Base-by-base conservation (phyloP, 108 stramenopile species). In the Cyclotella distinguenda region DNA sequence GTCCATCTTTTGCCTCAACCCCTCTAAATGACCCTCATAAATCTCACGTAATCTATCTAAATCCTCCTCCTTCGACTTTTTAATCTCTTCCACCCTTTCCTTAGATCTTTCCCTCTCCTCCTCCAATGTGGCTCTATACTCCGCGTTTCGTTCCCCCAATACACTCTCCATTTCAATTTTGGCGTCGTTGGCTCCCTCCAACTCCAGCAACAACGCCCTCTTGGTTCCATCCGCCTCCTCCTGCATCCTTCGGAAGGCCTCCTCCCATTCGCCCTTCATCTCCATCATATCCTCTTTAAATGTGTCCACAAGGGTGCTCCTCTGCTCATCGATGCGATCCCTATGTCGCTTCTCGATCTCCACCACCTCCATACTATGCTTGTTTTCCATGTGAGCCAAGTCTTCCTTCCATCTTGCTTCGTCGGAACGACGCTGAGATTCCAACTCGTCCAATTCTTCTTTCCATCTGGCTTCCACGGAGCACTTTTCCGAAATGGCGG, bases 241-340 rank as follows among this genome's bases (percentile, higher is more conserved):
- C 40, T 66, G 50, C 7, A 74, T 42, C 6, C 57, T 19, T 0
- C 3, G 26, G 28, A 66, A 66, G 8, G 64, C 72, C 11, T 42
- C 26, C 18, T 75, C 74, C 65, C 74, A 75, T 36, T 75, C 66
- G 5, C 34, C 5, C 60, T 75, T 75, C 66, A 75, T 75, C 35
- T 67, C 74, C 19, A 61, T 38, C 74, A 75, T 67, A 31, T 75
- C 66, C 23, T 53, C 64, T 43, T 75, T 75, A 49, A 75, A 67
- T 3, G 65, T 62, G 6, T 66, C 52, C 6, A 75, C 60, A 18
- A 75, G 36, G 21, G 62, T 75, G 34, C 42, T 11, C 15, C 74
- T 40, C 15, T 51, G 47, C 21, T 52, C 10, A 10, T 44, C 26
- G 33, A 70, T 35, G n/a, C 60, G 26, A 3, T 70, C 50, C n/a